These are phyloP conservation scores for Nicotiana undulata DNA, from an alignment of 257 asterid species.

Conservation along the genomic window DNA sequence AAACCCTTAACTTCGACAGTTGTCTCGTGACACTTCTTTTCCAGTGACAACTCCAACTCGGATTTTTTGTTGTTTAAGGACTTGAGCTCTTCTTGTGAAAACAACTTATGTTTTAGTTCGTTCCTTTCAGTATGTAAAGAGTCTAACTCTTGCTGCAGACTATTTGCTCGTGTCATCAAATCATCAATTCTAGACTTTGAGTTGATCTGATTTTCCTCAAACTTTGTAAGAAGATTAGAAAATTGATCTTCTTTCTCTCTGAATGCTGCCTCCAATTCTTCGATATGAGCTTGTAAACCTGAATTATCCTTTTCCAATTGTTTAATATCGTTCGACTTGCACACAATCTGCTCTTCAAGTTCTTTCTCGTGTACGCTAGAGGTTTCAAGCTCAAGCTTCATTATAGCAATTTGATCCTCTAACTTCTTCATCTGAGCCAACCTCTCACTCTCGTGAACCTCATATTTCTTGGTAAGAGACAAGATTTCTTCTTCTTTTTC, in stretches of 20 bases:
- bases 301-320: slow-evolving; percentile 30
- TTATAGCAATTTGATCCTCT: slow-evolving; percentile 32
- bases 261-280: slow-evolving; percentile 21
- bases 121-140: slow-evolving; percentile 29
- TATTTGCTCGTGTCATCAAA: slow-evolving; percentile 19
- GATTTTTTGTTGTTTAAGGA: slow-evolving; percentile 10
- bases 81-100: not conserved
- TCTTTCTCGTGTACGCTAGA: slow-evolving; percentile 17
- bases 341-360: slow-evolving; percentile 27
- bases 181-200: slow-evolving; percentile 24
- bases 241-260: slow-evolving; percentile 27
- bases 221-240: slow-evolving; percentile 8
- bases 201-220: slow-evolving; percentile 29
- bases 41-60: slow-evolving; percentile 4
- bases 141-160: slow-evolving; percentile 29
- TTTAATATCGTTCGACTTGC: slow-evolving; percentile 22
- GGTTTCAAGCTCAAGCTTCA: slow-evolving; percentile 36
- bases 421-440: slow-evolving; percentile 20
- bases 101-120: not conserved
- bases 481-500: slow-evolving; percentile 18
- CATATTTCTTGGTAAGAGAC: slow-evolving; percentile 14
- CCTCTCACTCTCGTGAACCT: slow-evolving; percentile 9
- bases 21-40: slow-evolving; percentile 13
- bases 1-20: slow-evolving; percentile 21
- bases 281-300: slow-evolving; percentile 25